Base-by-base conservation (phyloP, 2,329 filamentous ascomycete genomes). In the Cercospora sesami region DNA sequence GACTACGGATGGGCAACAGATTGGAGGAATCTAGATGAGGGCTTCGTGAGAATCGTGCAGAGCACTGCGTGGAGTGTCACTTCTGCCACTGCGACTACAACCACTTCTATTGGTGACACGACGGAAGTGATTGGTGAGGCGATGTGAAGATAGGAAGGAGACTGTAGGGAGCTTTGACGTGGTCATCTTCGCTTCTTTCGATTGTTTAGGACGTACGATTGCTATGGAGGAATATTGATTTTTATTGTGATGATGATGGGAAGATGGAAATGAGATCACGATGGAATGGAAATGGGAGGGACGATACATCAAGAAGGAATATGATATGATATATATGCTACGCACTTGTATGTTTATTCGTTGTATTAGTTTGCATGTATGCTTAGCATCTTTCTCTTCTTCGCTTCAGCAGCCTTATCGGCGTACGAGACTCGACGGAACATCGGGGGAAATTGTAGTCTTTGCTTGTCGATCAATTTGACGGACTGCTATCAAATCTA, bases 1-100 rank as follows among this genome's bases (percentile, higher is more conserved):
- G 66, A 68, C 8, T 68, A 68, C 48, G 66, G 66, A 0, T 68
- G 66, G 66, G 66, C 28, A 5, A 63, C 45, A 31, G 55, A 64
- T 14, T 64, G 55, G 66, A 55, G 7, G 14, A 18, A 60, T 4
- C 14, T 68, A 30, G 61, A 62, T 3, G 42, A 60, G 45, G 30
- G 9, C 1, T 68, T 68, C 21, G 53, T 68, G 21, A 55, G 64
- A 16, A 48, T 64, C 9, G 60, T 64, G 66, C 30, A 60, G 55
- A 60, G 21, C 21, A 68, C 31, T 21, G 61, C 57, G 8, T n/a
- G 42, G 28, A 26, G 45, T 26, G 45, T 51, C 10, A 10, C 45
- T 51, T 51, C 45, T 51, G 14, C 36, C 3, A 4, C 12, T 8
- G 36, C 36, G 6, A 6, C 12, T 51, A 1, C 33, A 6, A 1